A percentile compares a stretch with the other conserved stretches of the same genome.
Conservation (phyloP, 2,329 filamentous ascomycete genomes). For the Cryphonectria naterciae region DNA sequence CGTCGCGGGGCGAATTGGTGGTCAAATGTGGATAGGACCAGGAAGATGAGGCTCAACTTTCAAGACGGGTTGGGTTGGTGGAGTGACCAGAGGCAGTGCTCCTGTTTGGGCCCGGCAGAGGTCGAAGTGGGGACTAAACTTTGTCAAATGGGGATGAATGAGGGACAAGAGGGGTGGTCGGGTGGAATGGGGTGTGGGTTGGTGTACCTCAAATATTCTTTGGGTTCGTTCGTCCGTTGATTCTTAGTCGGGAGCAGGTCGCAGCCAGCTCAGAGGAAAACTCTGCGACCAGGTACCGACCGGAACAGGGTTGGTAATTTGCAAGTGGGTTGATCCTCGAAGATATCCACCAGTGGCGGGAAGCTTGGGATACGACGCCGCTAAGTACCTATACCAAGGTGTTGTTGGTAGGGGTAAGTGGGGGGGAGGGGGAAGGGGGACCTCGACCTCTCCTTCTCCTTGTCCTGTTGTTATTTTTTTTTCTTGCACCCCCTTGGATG, state of each 20-base stretch:
- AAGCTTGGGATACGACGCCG: conserved; percentile 23
- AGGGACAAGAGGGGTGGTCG: conserved; percentile 30
- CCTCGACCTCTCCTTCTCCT: conserved; percentile 12
- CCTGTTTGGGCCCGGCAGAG: conserved; percentile 31
- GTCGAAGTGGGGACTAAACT: conserved; percentile 31
- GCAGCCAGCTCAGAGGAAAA: conserved; percentile 29
- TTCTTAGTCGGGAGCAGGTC: conserved; percentile 22
- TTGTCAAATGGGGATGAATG: conserved; percentile 32
- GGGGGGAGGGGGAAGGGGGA: background rate
- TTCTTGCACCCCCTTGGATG: background rate
- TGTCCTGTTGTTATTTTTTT: conserved; percentile 3
- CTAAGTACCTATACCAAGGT: conserved; percentile 24
- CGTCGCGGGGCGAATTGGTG: conserved; percentile 15
- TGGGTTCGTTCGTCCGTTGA: conserved; percentile 28
- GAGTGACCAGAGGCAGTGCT: conserved; percentile 29
- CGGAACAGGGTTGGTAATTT: conserved; percentile 27
- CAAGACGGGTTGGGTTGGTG: conserved; percentile 30
- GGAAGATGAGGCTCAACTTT: conserved; percentile 30
- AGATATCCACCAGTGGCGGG: conserved; percentile 21
- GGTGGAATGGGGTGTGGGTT: conserved; percentile 29
- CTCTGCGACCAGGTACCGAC: conserved; percentile 29
- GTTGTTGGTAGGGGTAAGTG: background rate
- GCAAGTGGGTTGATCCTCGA: conserved; percentile 27
- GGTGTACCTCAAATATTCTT: conserved; percentile 32
- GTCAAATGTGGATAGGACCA: conserved; percentile 30